Evolutionary conservation across 2,329 filamentous ascomycete species (phyloP).

Genomic region (Thielaviopsis euricoi): DNA sequence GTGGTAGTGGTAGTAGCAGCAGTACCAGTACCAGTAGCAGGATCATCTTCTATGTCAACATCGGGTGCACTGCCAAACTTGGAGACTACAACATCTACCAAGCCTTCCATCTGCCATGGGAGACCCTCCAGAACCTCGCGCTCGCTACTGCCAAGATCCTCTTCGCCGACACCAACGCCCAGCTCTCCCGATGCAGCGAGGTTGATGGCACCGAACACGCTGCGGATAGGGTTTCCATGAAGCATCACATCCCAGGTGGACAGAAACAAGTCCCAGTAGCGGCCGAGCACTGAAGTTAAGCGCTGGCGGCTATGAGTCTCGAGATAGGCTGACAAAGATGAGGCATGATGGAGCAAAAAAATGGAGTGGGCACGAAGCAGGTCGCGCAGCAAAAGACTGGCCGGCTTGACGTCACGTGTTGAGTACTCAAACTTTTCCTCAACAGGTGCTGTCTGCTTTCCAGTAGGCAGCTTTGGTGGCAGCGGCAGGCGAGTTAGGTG

Average conservation of each 20-base stretch:
- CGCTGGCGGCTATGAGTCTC: constrained; percentile 36
- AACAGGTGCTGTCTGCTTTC: constrained; percentile 22
- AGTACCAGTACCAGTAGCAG: no score
- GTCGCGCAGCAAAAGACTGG: constrained; percentile 61
- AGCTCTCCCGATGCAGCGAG: constrained; percentile 81
- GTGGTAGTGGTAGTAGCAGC: no score
- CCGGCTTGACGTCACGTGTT: constrained; percentile 73
- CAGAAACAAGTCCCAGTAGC: constrained; percentile 62
- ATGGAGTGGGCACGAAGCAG: constrained; percentile 65
- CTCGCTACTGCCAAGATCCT: constrained; percentile 86
- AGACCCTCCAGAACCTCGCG: constrained; percentile 87
- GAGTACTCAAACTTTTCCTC: constrained; percentile 56
- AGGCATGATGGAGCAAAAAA: constrained; percentile 77
- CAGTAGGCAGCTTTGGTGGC: constrained; percentile 33
- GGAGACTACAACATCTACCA: constrained; percentile 77
- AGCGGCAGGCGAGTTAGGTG: constrained; percentile 60
- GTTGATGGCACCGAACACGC: constrained; percentile 70
- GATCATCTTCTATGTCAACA: no score
- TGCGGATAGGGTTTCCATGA: constrained; percentile 71
- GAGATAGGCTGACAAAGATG: constrained; percentile 55
- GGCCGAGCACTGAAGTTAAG: constrained; percentile 56
- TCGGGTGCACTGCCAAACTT: constrained; percentile 49
- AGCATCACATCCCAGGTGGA: constrained; percentile 78
- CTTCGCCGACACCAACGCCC: constrained; percentile 86
- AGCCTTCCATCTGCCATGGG: constrained; percentile 58